Evolutionary conservation across 2,329 filamentous ascomycete species (phyloP).

Genomic region (Botrytis sinoallii): DNA sequence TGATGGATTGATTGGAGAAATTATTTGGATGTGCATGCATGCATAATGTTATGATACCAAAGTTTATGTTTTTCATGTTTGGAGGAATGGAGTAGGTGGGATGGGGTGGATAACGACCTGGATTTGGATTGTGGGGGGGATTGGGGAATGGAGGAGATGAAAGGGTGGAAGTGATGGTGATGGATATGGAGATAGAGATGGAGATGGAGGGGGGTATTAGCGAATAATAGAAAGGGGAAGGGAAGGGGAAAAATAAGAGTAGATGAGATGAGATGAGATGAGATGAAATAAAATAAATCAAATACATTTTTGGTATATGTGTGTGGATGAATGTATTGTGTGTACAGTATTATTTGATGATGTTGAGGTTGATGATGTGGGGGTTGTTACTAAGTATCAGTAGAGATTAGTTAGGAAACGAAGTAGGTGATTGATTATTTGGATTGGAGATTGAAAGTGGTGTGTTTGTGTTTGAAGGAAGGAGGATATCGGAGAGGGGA

Average conservation of each 20-base stretch:
- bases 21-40: not conserved
- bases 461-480: no score
- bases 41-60: constrained; percentile 3
- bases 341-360: no score
- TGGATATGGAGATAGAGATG: not conserved
- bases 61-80: not conserved
- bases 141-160: not conserved
- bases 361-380: no score
- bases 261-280: not conserved
- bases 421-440: no score
- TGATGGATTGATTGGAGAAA: not conserved
- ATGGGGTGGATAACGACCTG: not conserved
- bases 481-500: no score
- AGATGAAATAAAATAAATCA: not conserved
- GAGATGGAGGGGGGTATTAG: no score
- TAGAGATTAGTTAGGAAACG: no score
- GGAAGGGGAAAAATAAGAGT: not conserved
- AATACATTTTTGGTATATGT: not conserved
- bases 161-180: not conserved
- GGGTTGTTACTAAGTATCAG: no score
- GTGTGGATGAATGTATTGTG: no score
- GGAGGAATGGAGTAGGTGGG: not conserved
- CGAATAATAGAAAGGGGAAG: not conserved
- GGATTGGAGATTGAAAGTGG: no score
- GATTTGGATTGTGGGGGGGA: not conserved